Base-by-base conservation (phyloP, 176 grass and related monocot species). In the Canna indica region DNA sequence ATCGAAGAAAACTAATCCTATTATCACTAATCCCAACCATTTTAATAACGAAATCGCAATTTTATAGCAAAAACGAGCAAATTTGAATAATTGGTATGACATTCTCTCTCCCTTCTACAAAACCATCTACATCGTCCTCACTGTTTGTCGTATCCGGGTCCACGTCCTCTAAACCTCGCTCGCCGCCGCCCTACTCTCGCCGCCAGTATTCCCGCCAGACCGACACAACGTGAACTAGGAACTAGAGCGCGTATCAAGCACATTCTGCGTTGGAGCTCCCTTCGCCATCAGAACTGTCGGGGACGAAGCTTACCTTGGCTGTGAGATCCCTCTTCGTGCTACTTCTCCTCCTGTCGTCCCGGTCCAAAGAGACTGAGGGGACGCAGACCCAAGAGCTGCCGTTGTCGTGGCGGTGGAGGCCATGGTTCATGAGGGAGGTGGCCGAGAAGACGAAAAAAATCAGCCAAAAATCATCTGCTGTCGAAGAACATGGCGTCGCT, bases 171-270 rank as follows among this genome's bases (percentile, higher is more conserved):
- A 47, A 5, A 38, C 29, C 41, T 36, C 65, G 83, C 79, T 47
- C 76, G 56, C 42, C 18, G 27, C 28, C 18, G 17, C 67, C 46
- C 30, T 12, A 28, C 47, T 30, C n/a, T 2, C 64, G 0, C 64
- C 64, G 76, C 48, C 73, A 70, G 2, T 76, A 60, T 68, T 67
- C 78, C 27, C 76, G 67, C 82, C 84, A 99, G 33, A 99, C 84
- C 52, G 94, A 80, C 36, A 39, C 85, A 9, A 99, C 95, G 69
- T 99, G 95, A 16, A 93, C 78, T 59, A 93, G 34, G 77, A 90
- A 99, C 86, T 94, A 90, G 7, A 82, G 17, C 14, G 82, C 82
- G 85, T 99, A 94, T n/a, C n/a, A n/a, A n/a, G n/a, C n/a, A n/a
- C n/a, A n/a, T n/a, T n/a, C n/a, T n/a, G n/a, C n/a, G n/a, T n/a